These are phyloP conservation scores for Pseudonitzschia delicatissima DNA, from an alignment of 108 stramenopile species.

Conservation along the genomic window DNA sequence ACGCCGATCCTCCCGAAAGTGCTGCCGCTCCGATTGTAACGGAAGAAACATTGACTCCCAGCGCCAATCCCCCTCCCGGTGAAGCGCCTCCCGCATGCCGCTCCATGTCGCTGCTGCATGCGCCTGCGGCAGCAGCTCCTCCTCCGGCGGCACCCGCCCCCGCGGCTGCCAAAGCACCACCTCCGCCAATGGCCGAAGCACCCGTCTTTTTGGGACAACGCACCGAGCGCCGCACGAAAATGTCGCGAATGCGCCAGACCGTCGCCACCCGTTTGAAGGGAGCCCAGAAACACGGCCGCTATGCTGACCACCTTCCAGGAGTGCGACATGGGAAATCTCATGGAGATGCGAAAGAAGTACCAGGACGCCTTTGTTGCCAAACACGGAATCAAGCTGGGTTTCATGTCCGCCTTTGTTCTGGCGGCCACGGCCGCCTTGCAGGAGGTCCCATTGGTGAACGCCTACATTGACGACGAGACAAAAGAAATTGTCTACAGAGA, in stretches of 20 bases:
- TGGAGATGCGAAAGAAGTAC: slow-evolving; percentile 93
- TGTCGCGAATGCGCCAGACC: slow-evolving; percentile 98
- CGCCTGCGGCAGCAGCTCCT: slow-evolving; percentile 42
- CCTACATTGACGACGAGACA: slow-evolving; percentile 95
- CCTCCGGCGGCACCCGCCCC: slow-evolving; percentile 47
- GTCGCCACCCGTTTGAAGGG: slow-evolving; percentile 97
- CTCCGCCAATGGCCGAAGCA: slow-evolving; percentile 52
- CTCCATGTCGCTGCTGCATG: no score
- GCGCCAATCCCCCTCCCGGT: slow-evolving; percentile 33
- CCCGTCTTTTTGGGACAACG: slow-evolving; percentile 67
- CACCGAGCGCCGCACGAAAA: slow-evolving; percentile 96
- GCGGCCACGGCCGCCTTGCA: slow-evolving; percentile 92
- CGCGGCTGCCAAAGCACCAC: slow-evolving; percentile 37
- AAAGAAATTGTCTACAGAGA: slow-evolving; percentile 99
- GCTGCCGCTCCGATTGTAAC: slow-evolving; percentile 28
- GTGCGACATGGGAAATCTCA: slow-evolving; percentile 95
- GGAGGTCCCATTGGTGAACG: slow-evolving; percentile 97
- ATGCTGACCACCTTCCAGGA: slow-evolving; percentile 99
- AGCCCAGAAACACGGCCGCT: slow-evolving; percentile 98
- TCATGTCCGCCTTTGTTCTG: slow-evolving; percentile 98
- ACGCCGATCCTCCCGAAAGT: slow-evolving; percentile 65
- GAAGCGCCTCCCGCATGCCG: slow-evolving; percentile 36
- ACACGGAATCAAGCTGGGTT: slow-evolving; percentile 98
- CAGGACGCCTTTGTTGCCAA: slow-evolving; percentile 96
- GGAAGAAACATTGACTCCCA: slow-evolving; percentile 41